Base-by-base conservation (phyloP, 2,329 filamentous ascomycete genomes). In the Epichloe elymi region DNA sequence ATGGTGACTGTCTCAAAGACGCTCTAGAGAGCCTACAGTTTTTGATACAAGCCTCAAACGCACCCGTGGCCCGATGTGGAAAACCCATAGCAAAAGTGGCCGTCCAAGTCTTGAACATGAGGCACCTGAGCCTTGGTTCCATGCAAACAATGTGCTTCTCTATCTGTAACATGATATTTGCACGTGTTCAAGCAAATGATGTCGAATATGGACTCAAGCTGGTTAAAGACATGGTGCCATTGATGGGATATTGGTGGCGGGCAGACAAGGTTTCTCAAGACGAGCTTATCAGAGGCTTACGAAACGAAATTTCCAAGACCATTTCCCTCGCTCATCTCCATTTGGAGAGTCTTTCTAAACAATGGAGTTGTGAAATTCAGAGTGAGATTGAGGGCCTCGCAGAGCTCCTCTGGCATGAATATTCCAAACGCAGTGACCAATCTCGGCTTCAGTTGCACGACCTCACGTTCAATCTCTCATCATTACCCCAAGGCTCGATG, bases 371-470 rank as follows among this genome's bases (percentile, higher is more conserved):
- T 56, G 65, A 60, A 51, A 65, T 74, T 51, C 63, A 66, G 30
- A 70, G 60, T 43, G 65, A 75, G 56, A 50, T 95, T 5, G 79
- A 84, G 55, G 76, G 78, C n/a, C 66, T 96, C 2, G 63, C 82
- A 36, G 83, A 89, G 43, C 73, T 76, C 4, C 67, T 98, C n/a
- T 85, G 83, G 70, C 70, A 70, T 8, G 91, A 96, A 60, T 97
- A 97, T 65, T 74, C 79, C 4, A 82, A 74, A 56, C 78, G 88
- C 54, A 74, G 80, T 37, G 81, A 86, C 46, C 80, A 80, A 53
- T 82, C 86, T 46, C 79, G 83, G 38, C 73, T 97, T 11, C 85
- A 88, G 56, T 68, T 94, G n/a, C 81, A 87, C 54, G 86, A 96
- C 59, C 63, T 96, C 26, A 70, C 74, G 0, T 85, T 86, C 55